Percentiles rank a stretch among this genome's conserved stretches.
phyloP scores from a whole-genome alignment of 148 eudicot genomes.

The Amaranthus cruentus region DNA sequence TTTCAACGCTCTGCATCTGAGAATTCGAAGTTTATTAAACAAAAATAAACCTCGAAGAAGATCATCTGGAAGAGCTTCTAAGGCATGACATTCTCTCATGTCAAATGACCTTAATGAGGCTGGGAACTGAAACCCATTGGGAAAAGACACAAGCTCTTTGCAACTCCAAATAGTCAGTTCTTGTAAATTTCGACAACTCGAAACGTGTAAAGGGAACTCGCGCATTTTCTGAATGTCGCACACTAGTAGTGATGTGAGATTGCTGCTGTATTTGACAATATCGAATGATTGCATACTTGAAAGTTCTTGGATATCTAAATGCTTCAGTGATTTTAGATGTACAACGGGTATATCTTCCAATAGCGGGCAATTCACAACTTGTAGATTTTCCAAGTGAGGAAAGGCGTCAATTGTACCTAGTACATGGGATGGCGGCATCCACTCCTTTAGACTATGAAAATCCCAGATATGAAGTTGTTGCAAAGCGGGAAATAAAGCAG shows the following conservation, averaged over 20 bases:
- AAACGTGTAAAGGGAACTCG: constrained; percentile 10
- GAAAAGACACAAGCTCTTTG: constrained; percentile 7
- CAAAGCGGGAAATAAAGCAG: not conserved
- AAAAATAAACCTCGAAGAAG: not conserved
- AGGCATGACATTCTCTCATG: not conserved
- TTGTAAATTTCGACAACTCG: constrained; percentile 6
- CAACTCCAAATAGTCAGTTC: constrained; percentile 1
- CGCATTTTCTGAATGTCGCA: not conserved
- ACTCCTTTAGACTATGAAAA: not conserved
- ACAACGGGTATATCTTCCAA: constrained; percentile 4
- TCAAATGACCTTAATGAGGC: not conserved
- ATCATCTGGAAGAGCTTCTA: constrained; percentile 10
- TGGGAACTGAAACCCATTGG: constrained; percentile 1
- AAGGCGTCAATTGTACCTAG: not conserved
- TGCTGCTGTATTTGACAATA: not conserved
- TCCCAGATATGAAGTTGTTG: constrained; percentile 2
- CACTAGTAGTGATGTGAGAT: constrained; percentile 5
- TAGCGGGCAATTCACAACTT: not conserved
- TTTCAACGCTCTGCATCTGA: not conserved
- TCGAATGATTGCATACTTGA: constrained; percentile 10
- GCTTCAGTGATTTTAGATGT: not conserved
- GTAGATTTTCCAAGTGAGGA: constrained; percentile 2
- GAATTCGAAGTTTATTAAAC: not conserved
- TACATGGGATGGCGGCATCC: not conserved
- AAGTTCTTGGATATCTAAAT: constrained; percentile 2